phyloP scores from a whole-genome alignment of 306 rosid species.

The Cicer cuneatum region DNA sequence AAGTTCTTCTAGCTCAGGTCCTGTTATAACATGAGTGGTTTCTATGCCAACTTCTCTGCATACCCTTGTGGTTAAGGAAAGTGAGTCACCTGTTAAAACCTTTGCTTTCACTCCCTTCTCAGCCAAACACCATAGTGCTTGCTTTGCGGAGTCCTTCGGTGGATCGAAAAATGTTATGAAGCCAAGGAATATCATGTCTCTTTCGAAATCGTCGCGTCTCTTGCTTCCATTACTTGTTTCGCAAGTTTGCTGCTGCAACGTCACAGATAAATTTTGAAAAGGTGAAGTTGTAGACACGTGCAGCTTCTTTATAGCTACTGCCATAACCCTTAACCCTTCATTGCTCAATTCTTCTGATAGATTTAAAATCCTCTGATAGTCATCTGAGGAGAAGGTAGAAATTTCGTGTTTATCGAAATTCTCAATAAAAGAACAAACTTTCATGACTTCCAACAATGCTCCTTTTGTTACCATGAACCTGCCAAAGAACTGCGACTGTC shows the following conservation, averaged over 20 bases:
- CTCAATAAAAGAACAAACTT: constrained; percentile 68
- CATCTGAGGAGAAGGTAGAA: constrained; percentile 52
- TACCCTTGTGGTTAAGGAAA: constrained; percentile 68
- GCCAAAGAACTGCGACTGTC: constrained; percentile 41
- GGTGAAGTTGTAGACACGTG: constrained; percentile 13
- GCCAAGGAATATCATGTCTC: constrained; percentile 79
- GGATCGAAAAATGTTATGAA: constrained; percentile 85
- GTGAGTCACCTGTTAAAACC: constrained; percentile 81
- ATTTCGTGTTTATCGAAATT: constrained; percentile 47
- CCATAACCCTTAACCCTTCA: constrained; percentile 76
- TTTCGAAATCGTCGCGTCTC: constrained; percentile 54
- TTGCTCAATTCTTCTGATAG: constrained; percentile 72
- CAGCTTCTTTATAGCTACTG: constrained; percentile 76
- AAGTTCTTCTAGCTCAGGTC: constrained; percentile 79
- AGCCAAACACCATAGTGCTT: constrained; percentile 75
- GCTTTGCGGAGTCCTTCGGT: constrained; percentile 87
- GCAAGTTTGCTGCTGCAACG: constrained; percentile 43
- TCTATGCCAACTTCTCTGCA: constrained; percentile 86
- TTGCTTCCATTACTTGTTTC: constrained; percentile 45
- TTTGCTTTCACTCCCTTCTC: constrained; percentile 88
- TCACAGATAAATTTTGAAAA: constrained; percentile 10
- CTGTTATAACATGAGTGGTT: constrained; percentile 73
- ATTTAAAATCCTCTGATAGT: constrained; percentile 56
- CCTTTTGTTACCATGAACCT: constrained; percentile 79
- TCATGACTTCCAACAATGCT: constrained; percentile 79